These are phyloP conservation scores for Fusarium caatingaense DNA, from an alignment of 2,329 filamentous ascomycete species.

Conservation along the genomic window DNA sequence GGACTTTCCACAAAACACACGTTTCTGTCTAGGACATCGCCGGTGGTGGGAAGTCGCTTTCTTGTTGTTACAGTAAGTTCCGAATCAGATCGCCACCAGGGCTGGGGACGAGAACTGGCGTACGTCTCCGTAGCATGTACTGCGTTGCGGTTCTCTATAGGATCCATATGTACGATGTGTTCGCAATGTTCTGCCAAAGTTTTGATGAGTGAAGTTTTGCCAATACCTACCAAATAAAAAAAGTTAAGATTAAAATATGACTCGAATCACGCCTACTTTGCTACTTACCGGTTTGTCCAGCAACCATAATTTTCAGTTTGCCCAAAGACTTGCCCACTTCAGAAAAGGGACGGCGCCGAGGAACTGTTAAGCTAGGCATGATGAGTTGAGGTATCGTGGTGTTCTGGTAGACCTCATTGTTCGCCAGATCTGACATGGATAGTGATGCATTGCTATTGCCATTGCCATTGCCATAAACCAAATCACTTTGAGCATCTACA, in stretches of 20 bases:
- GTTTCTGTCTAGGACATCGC: slow-evolving; percentile 87
- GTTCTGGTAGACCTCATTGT: slow-evolving; percentile 35
- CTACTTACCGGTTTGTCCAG: slow-evolving; percentile 76
- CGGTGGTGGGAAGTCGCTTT: slow-evolving; percentile 73
- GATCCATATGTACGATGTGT: slow-evolving; percentile 94
- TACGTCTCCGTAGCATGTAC: slow-evolving; percentile 72
- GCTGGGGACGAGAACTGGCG: slow-evolving; percentile 86
- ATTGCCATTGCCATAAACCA: slow-evolving; percentile 30
- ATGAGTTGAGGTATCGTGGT: slow-evolving; percentile 79
- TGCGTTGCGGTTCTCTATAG: slow-evolving; percentile 56
- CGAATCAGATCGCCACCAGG: slow-evolving; percentile 87
- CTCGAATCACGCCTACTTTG: background rate
- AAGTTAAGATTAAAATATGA: background rate
- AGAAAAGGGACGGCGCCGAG: slow-evolving; percentile 88
- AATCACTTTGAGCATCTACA: slow-evolving; percentile 46
- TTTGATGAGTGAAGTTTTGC: slow-evolving; percentile 90
- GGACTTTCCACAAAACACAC: slow-evolving; percentile 92
- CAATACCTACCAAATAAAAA: slow-evolving; percentile 68
- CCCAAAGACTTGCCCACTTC: slow-evolving; percentile 85
- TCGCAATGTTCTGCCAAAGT: slow-evolving; percentile 87
- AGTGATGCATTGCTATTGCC: slow-evolving; percentile 26
- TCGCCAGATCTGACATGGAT: slow-evolving; percentile 28
- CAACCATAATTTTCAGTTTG: slow-evolving; percentile 87
- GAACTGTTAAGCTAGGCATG: slow-evolving; percentile 96
- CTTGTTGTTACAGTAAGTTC: slow-evolving; percentile 69